Base-by-base conservation (phyloP, 495 filamentous ascomycete genomes). In the Aspergillus sclerotiicarbonarius region DNA sequence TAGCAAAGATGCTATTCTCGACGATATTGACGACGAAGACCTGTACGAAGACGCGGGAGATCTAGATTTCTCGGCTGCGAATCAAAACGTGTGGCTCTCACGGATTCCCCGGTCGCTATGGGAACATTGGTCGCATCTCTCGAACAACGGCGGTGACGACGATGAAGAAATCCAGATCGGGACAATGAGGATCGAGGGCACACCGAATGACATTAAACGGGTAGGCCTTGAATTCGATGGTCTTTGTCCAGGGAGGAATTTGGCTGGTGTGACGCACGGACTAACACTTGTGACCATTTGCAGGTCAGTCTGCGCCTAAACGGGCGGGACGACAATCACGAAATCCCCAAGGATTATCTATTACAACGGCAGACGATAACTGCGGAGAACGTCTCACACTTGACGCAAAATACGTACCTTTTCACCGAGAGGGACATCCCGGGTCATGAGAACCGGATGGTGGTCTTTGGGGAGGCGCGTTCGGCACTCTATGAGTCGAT, bases 391-490 rank as follows among this genome's bases (percentile, higher is more conserved):
- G 86, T 49, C 73, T 67, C 71, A 18, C 70, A 78, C 50, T 66
- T 70, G 50, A 74, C 75, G 0, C 67, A 82, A 66, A 98, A 97
- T 66, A 93, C 90, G 8, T 96, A 84, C 66, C 73, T 97, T 41
- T 98, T 98, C 66, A 89, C 87, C 15, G 92, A 98, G 71, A 91
- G 94, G 69, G 89, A 98, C 67, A 80, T 95, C 20, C 88, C 91
- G 2, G 90, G 89, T 29, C 91, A 85, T 65, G 84, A 85, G 57
- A 82, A 75, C 48, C 71, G 73, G 4, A 67, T 72, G 69, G 68
- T 72, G 16, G 54, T 62, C n/a, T 77, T 79, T 56, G 76, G 76
- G 25, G 76, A 77, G 57, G 68, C 68, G 16, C 72, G 77, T 29
- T 80, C 77, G 16, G 71, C 73, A 19, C 60, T 80, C 19, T 80